Conservation (phyloP, 306 rosid genomes). For the Acacia crassicarpa region DNA sequence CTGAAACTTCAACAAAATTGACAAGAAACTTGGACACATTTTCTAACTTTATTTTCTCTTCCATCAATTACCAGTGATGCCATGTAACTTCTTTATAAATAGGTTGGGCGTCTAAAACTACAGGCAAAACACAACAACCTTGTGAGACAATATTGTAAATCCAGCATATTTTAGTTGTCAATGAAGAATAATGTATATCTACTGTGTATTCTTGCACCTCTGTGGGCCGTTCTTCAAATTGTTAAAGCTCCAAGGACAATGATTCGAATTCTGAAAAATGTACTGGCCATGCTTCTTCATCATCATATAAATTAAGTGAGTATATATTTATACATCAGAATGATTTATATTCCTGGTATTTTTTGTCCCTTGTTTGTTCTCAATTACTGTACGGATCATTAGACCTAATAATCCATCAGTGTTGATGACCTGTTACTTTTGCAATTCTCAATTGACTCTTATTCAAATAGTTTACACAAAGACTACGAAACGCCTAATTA, state of each 20-base stretch:
- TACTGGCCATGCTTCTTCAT: neutral
- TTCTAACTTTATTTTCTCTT: neutral
- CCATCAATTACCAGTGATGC: neutral
- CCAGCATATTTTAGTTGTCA: neutral
- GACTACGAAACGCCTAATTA: too few species aligned
- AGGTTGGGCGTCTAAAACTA: neutral
- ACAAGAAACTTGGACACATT: neutral
- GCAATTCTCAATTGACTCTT: too few species aligned
- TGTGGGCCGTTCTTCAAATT: neutral
- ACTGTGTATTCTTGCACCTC: neutral
- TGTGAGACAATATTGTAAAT: neutral
- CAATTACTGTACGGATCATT: too few species aligned
- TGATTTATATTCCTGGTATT: too few species aligned
- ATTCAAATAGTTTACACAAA: too few species aligned
- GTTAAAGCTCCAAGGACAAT: neutral
- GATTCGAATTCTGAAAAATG: neutral
- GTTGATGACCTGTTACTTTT: too few species aligned
- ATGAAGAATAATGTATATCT: neutral
- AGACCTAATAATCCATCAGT: too few species aligned
- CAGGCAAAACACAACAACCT: neutral
- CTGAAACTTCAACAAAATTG: neutral
- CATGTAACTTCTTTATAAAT: neutral
- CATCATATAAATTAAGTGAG: neutral
- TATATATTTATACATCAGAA: too few species aligned
- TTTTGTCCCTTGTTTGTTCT: too few species aligned